These are phyloP conservation scores for Brassica rapa DNA, from an alignment of 345 rosid species.

Conservation along the genomic window DNA sequence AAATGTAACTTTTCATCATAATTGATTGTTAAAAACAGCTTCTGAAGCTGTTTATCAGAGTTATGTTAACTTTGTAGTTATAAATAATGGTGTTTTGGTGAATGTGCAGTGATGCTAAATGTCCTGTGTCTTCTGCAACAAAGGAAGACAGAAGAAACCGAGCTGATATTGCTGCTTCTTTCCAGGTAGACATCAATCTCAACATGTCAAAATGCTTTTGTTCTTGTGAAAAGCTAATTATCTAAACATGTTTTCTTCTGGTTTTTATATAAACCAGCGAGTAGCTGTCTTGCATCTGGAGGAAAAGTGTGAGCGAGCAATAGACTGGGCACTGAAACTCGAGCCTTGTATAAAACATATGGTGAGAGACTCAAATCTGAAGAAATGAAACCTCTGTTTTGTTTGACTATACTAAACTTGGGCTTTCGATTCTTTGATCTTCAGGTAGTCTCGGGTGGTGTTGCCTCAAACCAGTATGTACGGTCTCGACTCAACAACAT, in stretches of 20 bases:
- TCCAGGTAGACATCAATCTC: slow-evolving; percentile 59
- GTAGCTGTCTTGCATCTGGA: slow-evolving; percentile 94
- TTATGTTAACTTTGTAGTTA: slow-evolving; percentile 5
- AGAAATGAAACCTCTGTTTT: not conserved
- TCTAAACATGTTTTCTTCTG: not conserved
- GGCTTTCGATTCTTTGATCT: not conserved
- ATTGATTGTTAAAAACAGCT: not conserved
- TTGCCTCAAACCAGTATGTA: slow-evolving; percentile 87
- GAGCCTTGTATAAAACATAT: slow-evolving; percentile 79
- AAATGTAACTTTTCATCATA: slow-evolving; percentile 54
- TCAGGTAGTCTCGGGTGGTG: slow-evolving; percentile 96
- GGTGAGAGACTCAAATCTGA: slow-evolving; percentile 47
- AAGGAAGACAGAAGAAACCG: slow-evolving; percentile 69
- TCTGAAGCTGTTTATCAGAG: slow-evolving; percentile 18
- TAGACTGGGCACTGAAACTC: slow-evolving; percentile 83
- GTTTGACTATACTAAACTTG: not conserved
- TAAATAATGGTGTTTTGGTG: slow-evolving; percentile 12
- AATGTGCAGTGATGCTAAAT: slow-evolving; percentile 59
- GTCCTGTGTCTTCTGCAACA: slow-evolving; percentile 70
- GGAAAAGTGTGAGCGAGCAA: slow-evolving; percentile 89
- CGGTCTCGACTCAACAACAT: slow-evolving; percentile 64
- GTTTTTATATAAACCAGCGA: slow-evolving; percentile 52
- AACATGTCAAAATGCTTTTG: not conserved
- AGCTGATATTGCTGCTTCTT: slow-evolving; percentile 95
- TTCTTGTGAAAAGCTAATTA: not conserved